A percentile compares a stretch with the other conserved stretches of the same genome.
These are phyloP conservation scores for Lignosus rhinocerotis DNA, from an alignment of 1,284 basidiomycete species.

Conservation along the genomic window DNA sequence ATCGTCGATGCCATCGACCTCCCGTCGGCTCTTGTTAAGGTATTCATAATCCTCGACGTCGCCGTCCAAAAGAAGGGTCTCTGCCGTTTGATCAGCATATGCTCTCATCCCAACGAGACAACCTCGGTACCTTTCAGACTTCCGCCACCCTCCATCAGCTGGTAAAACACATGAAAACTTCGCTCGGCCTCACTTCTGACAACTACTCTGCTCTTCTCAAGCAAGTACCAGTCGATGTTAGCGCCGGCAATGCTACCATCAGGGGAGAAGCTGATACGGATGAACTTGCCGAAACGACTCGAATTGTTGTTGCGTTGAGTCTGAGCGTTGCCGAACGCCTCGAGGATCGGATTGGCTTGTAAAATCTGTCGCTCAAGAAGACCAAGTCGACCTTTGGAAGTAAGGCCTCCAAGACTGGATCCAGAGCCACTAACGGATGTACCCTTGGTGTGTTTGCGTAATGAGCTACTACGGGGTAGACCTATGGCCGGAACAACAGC, in stretches of 20 bases:
- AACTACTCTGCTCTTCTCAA: constrained; percentile 97
- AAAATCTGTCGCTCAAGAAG: constrained; percentile 95
- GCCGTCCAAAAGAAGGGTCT: constrained; percentile 76
- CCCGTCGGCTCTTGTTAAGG: constrained; percentile 85
- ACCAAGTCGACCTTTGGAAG: constrained; percentile 73
- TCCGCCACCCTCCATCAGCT: constrained; percentile 72
- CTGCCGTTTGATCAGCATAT: constrained; percentile 38
- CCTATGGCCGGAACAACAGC: constrained; percentile 57
- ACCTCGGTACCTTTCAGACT: constrained; percentile 56
- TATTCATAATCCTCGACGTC: constrained; percentile 87
- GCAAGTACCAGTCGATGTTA: constrained; percentile 98
- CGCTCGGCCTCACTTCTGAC: constrained; percentile 88
- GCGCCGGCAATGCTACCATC: constrained; percentile 96
- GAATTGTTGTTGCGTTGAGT: constrained; percentile 99
- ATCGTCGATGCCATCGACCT: constrained; percentile 96
- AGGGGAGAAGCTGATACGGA: constrained; percentile 93
- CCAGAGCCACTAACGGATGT: constrained; percentile 43
- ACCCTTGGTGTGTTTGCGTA: constrained; percentile 40
- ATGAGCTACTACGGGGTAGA: constrained; percentile 57
- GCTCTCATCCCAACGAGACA: constrained; percentile 17
- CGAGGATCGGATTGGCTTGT: constrained; percentile 97
- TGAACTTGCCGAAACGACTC: constrained; percentile 97
- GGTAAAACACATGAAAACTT: constrained; percentile 98
- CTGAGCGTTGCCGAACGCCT: constrained; percentile 99
- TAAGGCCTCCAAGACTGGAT: constrained; percentile 43